phyloP scores from a whole-genome alignment of 1,284 basidiomycete genomes.

The Pulveroboletus sp. region DNA sequence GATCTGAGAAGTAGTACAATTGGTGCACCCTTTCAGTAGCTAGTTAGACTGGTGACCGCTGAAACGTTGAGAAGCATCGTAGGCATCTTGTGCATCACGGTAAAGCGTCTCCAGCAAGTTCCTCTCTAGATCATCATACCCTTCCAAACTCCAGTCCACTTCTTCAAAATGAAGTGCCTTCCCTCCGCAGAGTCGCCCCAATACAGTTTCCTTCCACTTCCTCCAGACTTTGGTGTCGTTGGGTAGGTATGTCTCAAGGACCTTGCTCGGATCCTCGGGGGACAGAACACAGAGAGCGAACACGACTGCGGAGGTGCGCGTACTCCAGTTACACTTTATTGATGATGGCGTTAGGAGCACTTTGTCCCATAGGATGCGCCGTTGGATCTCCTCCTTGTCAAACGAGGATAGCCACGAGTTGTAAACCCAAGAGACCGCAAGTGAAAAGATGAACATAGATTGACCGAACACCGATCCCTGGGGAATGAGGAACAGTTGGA shows the following conservation, averaged over 20 bases:
- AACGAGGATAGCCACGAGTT: conserved; percentile 30
- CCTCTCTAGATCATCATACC: conserved; percentile 8
- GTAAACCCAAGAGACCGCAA: conserved; percentile 32
- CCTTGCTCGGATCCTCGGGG: conserved; percentile 21
- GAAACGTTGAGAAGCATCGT: conserved; percentile 13
- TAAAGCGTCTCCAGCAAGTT: conserved; percentile 22
- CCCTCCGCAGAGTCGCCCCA: conserved; percentile 2
- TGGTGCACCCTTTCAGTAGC: too few relatives aligned
- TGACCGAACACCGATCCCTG: conserved; percentile 32
- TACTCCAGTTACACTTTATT: conserved; percentile 22
- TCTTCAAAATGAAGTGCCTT: conserved; percentile 16
- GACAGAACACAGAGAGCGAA: conserved; percentile 26
- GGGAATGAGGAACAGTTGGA: conserved; percentile 25
- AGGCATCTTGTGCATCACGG: conserved; percentile 20
- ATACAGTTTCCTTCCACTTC: conserved; percentile 21
- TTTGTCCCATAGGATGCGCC: conserved; percentile 19
- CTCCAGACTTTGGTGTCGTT: conserved; percentile 32
- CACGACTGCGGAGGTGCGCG: conserved; percentile 29
- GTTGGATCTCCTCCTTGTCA: conserved; percentile 31
- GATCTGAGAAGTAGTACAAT: too few relatives aligned
- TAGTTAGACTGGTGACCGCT: too few relatives aligned
- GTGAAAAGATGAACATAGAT: conserved; percentile 30
- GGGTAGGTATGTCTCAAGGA: conserved; percentile 27
- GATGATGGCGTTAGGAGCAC: conserved; percentile 16
- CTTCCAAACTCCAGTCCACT: conserved; percentile 15